Base-by-base conservation (phyloP, 2,329 filamentous ascomycete species). In the Epichloe festucae region DNA sequence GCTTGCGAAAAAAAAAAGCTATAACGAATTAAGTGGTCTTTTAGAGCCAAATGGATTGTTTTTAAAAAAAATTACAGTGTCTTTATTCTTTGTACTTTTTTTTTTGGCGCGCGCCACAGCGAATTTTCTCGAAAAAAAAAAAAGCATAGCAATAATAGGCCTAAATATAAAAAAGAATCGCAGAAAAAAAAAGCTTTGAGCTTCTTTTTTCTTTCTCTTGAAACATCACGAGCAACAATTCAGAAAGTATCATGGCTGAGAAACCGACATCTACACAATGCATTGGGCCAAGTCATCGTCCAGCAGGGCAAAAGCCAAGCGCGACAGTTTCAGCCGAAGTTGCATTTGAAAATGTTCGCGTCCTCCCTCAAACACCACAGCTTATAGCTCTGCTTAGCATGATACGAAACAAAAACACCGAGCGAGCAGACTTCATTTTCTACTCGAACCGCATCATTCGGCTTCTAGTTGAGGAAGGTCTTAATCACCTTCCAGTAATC, bases 381-480 rank as follows among this genome's bases (percentile, higher is more conserved):
- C 79, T 98, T 58, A 98, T 98, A 71, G 90, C 93, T 58, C 79
- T 98, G 58, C 79, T 31, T 62, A 97, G 91, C 56, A 96, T 96
- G 79, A 97, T 98, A 65, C 85, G 93, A 60, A 89, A 95, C 69
- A 87, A 87, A 68, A 79, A 85, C 59, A 98, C 93, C 5, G 81
- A 85, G 52, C 86, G 93, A 53, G 93, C 89, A 56, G 93, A 98
- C 69, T 98, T 98, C 68, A 96, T 98, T 65, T 98, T 98, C 73
- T 95, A 97, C 73, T 95, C 90, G 43, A 98, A 98, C 71, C 83
- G 93, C 54, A 97, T 98, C 67, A 97, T 97, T 67, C 88, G 93
- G 35, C 77, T 98, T 42, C 78, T 98, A 6, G 93, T 98, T 41
- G 93, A 98, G 70, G 93, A 98, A 71, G 93, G 93, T 4, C 76